These are phyloP conservation scores for Aspergillus niger DNA, from an alignment of 2,329 filamentous ascomycete species.

Conservation along the genomic window DNA sequence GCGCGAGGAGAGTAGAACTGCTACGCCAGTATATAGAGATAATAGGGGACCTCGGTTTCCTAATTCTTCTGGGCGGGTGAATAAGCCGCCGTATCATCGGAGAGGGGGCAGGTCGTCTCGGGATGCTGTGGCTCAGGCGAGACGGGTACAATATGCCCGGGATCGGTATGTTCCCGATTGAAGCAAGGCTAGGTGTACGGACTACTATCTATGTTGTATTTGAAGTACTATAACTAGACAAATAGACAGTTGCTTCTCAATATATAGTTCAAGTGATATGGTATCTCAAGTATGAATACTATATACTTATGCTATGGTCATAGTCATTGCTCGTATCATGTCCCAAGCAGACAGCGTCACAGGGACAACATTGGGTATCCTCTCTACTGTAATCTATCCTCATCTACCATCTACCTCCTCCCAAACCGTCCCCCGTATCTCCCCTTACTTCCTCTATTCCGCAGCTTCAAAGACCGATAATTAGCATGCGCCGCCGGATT, in stretches of 20 bases:
- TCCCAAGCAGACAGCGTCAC: background rate
- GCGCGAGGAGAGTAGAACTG: slow-evolving; percentile 17
- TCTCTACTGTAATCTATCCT: too few species aligned
- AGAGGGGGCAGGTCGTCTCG: slow-evolving; percentile 17
- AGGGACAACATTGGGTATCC: background rate
- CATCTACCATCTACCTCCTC: slow-evolving; percentile 26
- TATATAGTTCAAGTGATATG: slow-evolving; percentile 7
- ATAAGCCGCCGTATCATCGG: slow-evolving; percentile 25
- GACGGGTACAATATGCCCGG: slow-evolving; percentile 32
- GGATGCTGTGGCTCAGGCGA: slow-evolving; percentile 22
- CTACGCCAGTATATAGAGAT: slow-evolving; percentile 26
- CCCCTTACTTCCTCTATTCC: slow-evolving; percentile 40
- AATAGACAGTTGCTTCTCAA: slow-evolving; percentile 11
- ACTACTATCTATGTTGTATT: slow-evolving; percentile 6
- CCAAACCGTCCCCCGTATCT: slow-evolving; percentile 41
- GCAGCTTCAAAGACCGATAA: slow-evolving; percentile 51
- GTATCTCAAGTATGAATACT: slow-evolving; percentile 19
- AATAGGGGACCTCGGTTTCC: slow-evolving; percentile 4
- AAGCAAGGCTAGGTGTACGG: slow-evolving; percentile 6
- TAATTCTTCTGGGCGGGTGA: slow-evolving; percentile 25
- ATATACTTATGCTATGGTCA: slow-evolving; percentile 5
- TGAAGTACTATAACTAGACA: background rate
- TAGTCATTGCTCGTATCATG: slow-evolving; percentile 23
- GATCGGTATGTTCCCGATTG: slow-evolving; percentile 39
- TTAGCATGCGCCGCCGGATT: slow-evolving; percentile 52